Evolutionary conservation across 306 rosid genomes (phyloP), one percentile per base, ranked within the genome.

Genomic region (Fragaria ananassa): DNA sequence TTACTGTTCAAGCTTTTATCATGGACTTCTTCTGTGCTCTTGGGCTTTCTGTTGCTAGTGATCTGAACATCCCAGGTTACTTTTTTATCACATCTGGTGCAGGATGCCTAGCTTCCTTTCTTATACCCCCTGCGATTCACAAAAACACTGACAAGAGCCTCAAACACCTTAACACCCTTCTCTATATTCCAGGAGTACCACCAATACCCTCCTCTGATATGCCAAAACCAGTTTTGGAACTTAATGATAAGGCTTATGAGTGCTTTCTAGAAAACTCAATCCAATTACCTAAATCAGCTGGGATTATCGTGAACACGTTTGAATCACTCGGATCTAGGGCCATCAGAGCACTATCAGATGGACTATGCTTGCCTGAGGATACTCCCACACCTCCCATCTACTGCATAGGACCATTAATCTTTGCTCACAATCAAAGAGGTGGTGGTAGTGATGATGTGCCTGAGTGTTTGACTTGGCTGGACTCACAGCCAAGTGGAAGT

Each of bases 381-480:
- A 0, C 46, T n/a, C 70, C 58, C 0, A 64, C 78, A 0, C 92
- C 88, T 0, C 75, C 76, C 1, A 1, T 86, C n/a, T 80, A 72
- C 5, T 80, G 83, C 31, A 46, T 88, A 0, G 91, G 92, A 17
- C 96, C 91, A 0, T 5, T 90, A 65, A 80, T 80, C 12, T 37
- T 80, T 0, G 5, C 54, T 3, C 25, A 37, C 0, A 27, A 47
- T 8, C 56, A 73, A 19, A 63, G 50, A 23, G 35, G 34, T 10
- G 76, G 63, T 6, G 64, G 44, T 5, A 35, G 29, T n/a, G 72
- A 8, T 5, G 64, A 18, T 1, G 75, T 45, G n/a, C 42, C n/a
- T 0, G 86, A 79, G 57, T 88, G 89, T 51, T 31, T 88, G 77
- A 75, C 54, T 9, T 88, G 93, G 96, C 80, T 90, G 5, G 82